These are phyloP conservation scores for Rhododendron ferrugineum DNA, from an alignment of 148 eudicot species.

Conservation along the genomic window DNA sequence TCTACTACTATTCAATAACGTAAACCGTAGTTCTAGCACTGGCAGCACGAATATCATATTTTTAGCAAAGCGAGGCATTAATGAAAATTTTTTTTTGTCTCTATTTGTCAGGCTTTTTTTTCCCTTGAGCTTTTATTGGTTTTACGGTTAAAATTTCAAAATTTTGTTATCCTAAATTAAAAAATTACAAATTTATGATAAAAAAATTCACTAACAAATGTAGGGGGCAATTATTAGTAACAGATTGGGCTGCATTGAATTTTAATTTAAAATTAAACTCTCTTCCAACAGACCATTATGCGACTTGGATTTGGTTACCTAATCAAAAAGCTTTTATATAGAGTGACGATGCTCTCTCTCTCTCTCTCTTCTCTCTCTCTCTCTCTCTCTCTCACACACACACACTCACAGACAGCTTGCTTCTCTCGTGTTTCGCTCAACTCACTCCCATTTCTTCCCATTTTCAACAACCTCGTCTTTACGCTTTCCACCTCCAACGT, in stretches of 20 bases:
- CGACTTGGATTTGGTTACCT: not conserved
- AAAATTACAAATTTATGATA: too few relatives aligned
- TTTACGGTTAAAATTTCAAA: too few relatives aligned
- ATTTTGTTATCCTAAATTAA: not conserved
- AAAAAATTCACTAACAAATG: not conserved
- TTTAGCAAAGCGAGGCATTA: not conserved
- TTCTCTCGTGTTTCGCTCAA: not conserved
- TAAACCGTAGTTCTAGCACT: not conserved
- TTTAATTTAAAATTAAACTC: not conserved
- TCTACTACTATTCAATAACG: not conserved
- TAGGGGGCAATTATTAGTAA: not conserved
- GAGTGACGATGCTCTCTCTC: not conserved
- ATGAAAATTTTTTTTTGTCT: too few relatives aligned
- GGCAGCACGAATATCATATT: too few relatives aligned
- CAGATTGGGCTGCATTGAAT: not conserved
- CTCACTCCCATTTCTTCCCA: not conserved
- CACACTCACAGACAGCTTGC: not conserved
- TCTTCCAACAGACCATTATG: not conserved
- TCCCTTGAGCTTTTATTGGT: not conserved
- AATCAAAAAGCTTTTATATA: not conserved
- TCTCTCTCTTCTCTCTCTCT: not conserved
- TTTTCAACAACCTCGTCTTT: not conserved
- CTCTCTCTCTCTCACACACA: not conserved
- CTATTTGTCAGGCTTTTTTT: too few relatives aligned
- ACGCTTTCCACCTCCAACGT: not conserved